phyloP scores from a whole-genome alignment of 495 filamentous ascomycete genomes.

The Beverwykella pulmonaria region DNA sequence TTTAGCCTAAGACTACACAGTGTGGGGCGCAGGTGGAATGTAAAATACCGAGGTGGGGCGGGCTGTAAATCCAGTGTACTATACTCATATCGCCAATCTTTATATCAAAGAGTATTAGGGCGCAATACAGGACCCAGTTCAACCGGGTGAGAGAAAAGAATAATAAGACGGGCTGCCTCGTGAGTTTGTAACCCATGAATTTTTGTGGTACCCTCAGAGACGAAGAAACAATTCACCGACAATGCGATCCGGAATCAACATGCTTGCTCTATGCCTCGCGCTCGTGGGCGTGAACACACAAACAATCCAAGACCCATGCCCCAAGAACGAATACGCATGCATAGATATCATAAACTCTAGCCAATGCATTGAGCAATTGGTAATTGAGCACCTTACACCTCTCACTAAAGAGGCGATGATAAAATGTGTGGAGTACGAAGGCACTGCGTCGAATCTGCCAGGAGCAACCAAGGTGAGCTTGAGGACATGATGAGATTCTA shows the following conservation, averaged over 20 bases:
- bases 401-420: conserved; percentile 39
- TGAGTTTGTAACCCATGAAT: not conserved
- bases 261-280: conserved; percentile 29
- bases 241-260: not conserved
- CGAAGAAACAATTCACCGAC: not conserved
- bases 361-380: conserved; percentile 44
- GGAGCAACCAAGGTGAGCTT: conserved; percentile 43
- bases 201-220: not conserved
- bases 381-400: conserved; percentile 11
- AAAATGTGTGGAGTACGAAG: conserved; percentile 45
- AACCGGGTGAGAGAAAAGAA: not conserved
- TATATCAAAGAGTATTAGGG: not conserved
- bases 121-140: too few relatives aligned
- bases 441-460: conserved; percentile 41
- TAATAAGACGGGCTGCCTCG: not conserved
- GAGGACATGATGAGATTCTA: not conserved
- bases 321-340: conserved; percentile 44
- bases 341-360: conserved; percentile 46
- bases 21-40: conserved; percentile 1
- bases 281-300: conserved; percentile 18
- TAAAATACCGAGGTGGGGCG: conserved; percentile 8
- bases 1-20: not conserved
- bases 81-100: too few relatives aligned
- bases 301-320: conserved; percentile 38
- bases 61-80: too few relatives aligned